Evolutionary conservation across 805 yeast genomes (phyloP), one percentile per base, ranked within the genome.

Genomic region (Wickerhamiella dianesei): DNA sequence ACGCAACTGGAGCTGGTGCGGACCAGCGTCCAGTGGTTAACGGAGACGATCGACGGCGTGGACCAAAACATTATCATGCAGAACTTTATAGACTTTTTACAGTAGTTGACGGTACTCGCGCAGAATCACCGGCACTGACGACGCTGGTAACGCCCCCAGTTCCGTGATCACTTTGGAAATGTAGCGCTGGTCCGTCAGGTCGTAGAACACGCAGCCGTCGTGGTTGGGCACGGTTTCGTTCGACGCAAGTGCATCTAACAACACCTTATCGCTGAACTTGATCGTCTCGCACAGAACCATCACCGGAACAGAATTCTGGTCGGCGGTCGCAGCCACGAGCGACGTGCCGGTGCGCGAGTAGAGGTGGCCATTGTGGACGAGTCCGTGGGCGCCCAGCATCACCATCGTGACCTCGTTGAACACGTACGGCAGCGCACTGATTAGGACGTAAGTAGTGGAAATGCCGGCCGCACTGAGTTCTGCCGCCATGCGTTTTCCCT

Each of bases 321-420:
- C 80, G 20, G 95, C 88, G 66, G 82, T 77, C 85, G 89, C 84
- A 6, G 97, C 94, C 41, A 92, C 76, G 65, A 88, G 69, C 1
- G 96, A 95, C 5, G 96, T 81, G 19, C 98, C 98, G 16, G 86
- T 96, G 51, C 98, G 76, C 1, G 96, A 83, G 60, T 84, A 87
- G 48, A 92, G 71, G 61, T 87, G 76, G 1, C 98, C 98, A 60
- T 92, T 92, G 6, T 96, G 86, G 48, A 92, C 72, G 84, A 92
- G 87, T 29, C 96, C 94, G 61, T 92, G 97, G 0, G 97, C 97
- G 14, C 98, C 98, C 35, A 92, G 69, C 63, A 92, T 82, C 4
- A 92, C 94, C 54, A 82, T 81, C 56, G 92, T 92, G 32, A 92
- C 89, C 62, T 84, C 87, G 55, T 80, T 82, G 56, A 92, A 72